phyloP scores from a whole-genome alignment of 306 rosid species.

The Dalbergia cochinchinensis region DNA sequence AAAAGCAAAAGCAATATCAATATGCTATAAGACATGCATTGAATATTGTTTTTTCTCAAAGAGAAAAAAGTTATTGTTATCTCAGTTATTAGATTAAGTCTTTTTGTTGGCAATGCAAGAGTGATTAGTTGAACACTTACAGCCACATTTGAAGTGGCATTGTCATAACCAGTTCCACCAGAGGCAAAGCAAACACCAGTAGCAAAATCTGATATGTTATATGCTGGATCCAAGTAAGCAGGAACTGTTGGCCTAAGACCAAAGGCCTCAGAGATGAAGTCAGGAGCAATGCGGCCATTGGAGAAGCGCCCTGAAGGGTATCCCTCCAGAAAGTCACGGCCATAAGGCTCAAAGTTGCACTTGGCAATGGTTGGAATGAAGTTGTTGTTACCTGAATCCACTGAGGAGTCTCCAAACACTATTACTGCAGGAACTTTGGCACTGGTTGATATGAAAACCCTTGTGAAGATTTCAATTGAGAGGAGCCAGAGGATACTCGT shows the following conservation, averaged over 20 bases:
- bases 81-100: too few relatives aligned
- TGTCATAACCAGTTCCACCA: background rate
- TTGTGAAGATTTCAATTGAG: background rate
- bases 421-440: background rate
- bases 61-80: too few relatives aligned
- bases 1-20: too few relatives aligned
- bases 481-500: background rate
- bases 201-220: background rate
- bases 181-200: background rate
- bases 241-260: background rate
- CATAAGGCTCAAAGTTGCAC: too few relatives aligned
- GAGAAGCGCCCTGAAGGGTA: background rate
- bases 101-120: background rate
- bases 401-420: background rate
- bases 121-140: background rate
- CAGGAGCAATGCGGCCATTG: background rate
- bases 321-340: too few relatives aligned
- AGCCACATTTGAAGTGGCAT: background rate
- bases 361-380: background rate
- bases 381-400: conserved; percentile 1
- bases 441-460: background rate
- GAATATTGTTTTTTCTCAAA: background rate
- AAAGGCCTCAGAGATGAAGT: background rate
- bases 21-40: background rate
- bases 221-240: background rate